Base-by-base conservation (phyloP, 768 basidiomycete genomes). In the Agaricus blazei region DNA sequence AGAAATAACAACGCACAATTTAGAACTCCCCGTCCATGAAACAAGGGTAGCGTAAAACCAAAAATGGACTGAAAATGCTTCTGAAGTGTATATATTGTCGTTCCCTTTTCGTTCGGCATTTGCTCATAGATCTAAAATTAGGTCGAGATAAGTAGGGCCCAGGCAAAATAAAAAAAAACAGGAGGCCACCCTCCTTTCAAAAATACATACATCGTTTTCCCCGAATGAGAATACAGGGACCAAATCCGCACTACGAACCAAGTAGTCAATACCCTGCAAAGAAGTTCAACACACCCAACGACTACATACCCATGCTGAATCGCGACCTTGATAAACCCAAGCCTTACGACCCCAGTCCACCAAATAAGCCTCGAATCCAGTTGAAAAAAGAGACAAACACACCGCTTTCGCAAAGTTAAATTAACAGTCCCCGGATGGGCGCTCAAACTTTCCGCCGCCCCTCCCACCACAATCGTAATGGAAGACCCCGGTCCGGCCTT, bases 151-250 rank as follows among this genome's bases (percentile, higher is more conserved):
- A 19, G 1, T 19, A 19, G 19, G 19, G 19, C 19, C 19, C 19
- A 19, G 19, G 34, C 11, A 6, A 8, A 1, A 6, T 34, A 8
- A 34, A 8, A 34, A 34, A 8, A 8, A 34, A 7, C 1, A 4
- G 11, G 5, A 34, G 34, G 34, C 7, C 11, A 8, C 8, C 24
- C 34, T 40, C 26, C n/a, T 42, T 37, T 4, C 48, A 19, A 14
- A 6, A 29, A 40, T 8, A 77, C 83, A 65, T 58, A 95, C 95
- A 68, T 98, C 97, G 67, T 98, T 98, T 75, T 99, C 97, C 11
- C 97, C 97, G 63, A 99, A 99, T 4, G 93, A 95, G 66, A 99
- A 98, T 3, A 98, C 95, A 0, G 97, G 97, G 0, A 99, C 97
- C 9, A 99, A 76, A 64, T 95, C 93, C 38, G 97, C 97, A 52